Evolutionary conservation across 2,329 filamentous ascomycete genomes (phyloP).

Genomic region (Phaeosphaeria sp.): DNA sequence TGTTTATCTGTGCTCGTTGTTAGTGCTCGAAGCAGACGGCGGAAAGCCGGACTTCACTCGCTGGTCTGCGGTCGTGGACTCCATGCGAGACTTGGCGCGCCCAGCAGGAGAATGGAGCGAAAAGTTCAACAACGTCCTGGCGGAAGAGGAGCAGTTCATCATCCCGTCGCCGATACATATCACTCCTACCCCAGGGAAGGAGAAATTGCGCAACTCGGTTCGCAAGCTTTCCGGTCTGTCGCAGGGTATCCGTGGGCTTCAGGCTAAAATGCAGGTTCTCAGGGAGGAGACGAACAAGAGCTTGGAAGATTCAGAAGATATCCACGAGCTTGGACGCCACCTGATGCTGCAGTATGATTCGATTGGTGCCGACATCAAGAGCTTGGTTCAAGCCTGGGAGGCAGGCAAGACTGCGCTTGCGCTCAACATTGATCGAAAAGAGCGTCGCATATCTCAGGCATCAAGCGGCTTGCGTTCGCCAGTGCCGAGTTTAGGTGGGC

Average conservation of each 20-base stretch:
- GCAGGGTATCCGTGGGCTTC: conserved; percentile 86
- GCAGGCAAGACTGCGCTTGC: conserved; percentile 80
- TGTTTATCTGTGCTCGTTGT: conserved; percentile 84
- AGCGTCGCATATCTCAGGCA: conserved; percentile 64
- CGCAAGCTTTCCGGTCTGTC: conserved; percentile 88
- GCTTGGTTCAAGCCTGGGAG: conserved; percentile 59
- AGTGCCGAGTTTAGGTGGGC: conserved; percentile 67
- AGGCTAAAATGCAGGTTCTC: conserved; percentile 92
- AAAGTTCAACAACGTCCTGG: conserved; percentile 72
- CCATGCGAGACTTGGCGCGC: conserved; percentile 70
- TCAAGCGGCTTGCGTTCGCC: conserved; percentile 57
- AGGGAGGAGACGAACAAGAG: conserved; percentile 86
- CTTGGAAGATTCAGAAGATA: conserved; percentile 73
- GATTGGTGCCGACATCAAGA: conserved; percentile 84
- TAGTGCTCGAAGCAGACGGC: conserved; percentile 84
- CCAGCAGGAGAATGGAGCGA: conserved; percentile 69
- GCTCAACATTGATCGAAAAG: conserved; percentile 80
- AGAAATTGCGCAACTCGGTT: conserved; percentile 85
- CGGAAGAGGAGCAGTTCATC: conserved; percentile 73
- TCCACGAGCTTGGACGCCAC: conserved; percentile 75
- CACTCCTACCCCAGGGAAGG: conserved; percentile 73
- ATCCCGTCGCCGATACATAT: conserved; percentile 64
- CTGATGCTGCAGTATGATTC: conserved; percentile 93
- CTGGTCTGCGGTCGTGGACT: conserved; percentile 80
- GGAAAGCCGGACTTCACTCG: conserved; percentile 77